These are phyloP conservation scores for Picea mariana DNA, from an alignment of 83 land plant genomes.

Conservation along the genomic window DNA sequence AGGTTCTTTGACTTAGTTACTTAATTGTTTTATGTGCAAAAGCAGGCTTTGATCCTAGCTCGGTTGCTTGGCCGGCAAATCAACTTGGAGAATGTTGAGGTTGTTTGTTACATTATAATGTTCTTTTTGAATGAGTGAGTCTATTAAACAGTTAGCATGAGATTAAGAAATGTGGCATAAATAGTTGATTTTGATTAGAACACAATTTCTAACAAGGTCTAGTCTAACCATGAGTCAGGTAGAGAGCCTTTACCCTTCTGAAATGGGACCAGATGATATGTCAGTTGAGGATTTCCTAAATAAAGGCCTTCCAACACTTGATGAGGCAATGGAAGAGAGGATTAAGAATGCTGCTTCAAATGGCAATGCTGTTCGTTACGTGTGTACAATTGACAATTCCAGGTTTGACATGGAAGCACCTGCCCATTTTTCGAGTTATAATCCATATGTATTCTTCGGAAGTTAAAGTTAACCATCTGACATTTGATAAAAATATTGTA, in stretches of 20 bases:
- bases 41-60: constrained; percentile 77
- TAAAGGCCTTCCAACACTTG: constrained; percentile 53
- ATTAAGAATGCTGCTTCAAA: constrained; percentile 46
- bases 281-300: constrained; percentile 53
- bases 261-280: constrained; percentile 59
- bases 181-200: background rate
- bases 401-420: constrained; percentile 31
- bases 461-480: background rate
- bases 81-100: constrained; percentile 61
- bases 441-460: background rate
- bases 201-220: background rate
- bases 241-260: constrained; percentile 71
- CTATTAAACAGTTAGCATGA: background rate
- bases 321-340: constrained; percentile 50
- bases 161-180: background rate
- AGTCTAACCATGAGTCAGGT: constrained; percentile 32
- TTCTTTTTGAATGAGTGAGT: background rate
- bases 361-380: constrained; percentile 81
- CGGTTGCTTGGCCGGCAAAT: constrained; percentile 71
- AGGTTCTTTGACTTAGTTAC: background rate
- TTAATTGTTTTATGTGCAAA: background rate
- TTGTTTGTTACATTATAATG: constrained; percentile 10
- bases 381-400: constrained; percentile 59
- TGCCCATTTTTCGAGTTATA: background rate
- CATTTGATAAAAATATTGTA: background rate